Percentiles rank a stretch among this genome's conserved stretches.
These are phyloP conservation scores for Elsinoe batatas DNA, from an alignment of 2,329 filamentous ascomycete species.

Conservation along the genomic window DNA sequence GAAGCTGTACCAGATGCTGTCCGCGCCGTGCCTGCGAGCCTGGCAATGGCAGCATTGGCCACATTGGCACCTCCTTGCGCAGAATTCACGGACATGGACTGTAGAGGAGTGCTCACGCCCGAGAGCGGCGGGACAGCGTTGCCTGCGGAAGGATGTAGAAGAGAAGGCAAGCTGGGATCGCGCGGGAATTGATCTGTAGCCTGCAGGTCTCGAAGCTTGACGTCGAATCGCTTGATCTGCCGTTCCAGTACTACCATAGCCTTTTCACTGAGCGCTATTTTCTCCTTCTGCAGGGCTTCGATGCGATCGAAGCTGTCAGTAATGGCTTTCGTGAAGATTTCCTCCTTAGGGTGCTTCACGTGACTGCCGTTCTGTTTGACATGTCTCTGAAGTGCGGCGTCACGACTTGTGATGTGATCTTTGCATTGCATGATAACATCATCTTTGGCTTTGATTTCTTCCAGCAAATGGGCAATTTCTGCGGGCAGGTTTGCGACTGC, in stretches of 20 bases:
- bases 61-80: slow-evolving; percentile 39
- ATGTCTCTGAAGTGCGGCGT: slow-evolving; percentile 69
- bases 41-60: slow-evolving; percentile 40
- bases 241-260: slow-evolving; percentile 52
- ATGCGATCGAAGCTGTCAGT: slow-evolving; percentile 58
- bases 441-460: slow-evolving; percentile 75
- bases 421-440: slow-evolving; percentile 59
- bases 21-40: slow-evolving; percentile 22
- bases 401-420: slow-evolving; percentile 59
- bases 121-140: slow-evolving; percentile 40
- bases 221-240: slow-evolving; percentile 52
- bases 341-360: slow-evolving; percentile 65
- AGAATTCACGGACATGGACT: slow-evolving; percentile 47
- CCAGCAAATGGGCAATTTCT: slow-evolving; percentile 72
- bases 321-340: slow-evolving; percentile 55
- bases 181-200: slow-evolving; percentile 49
- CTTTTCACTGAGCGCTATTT: slow-evolving; percentile 60
- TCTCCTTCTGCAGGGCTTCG: slow-evolving; percentile 64
- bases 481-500: slow-evolving; percentile 67
- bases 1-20: slow-evolving; percentile 13
- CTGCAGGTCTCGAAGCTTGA: slow-evolving; percentile 50
- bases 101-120: slow-evolving; percentile 41
- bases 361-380: slow-evolving; percentile 69
- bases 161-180: slow-evolving; percentile 50
- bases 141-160: slow-evolving; percentile 41